Evolutionary conservation across 2,329 filamentous ascomycete species (phyloP).

Genomic region (Aspergillus sp.): DNA sequence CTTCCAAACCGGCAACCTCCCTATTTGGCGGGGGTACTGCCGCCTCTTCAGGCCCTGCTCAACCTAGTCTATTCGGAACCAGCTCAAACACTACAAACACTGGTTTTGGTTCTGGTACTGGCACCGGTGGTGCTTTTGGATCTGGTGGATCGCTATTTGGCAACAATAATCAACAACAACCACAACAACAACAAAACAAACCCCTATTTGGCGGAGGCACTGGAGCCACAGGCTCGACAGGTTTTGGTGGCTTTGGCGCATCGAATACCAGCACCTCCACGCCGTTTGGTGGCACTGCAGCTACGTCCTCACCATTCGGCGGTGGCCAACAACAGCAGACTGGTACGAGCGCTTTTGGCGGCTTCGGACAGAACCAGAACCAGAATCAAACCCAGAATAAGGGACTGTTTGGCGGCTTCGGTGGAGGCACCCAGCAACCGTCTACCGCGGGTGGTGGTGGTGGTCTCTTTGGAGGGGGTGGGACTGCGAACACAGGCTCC

Average conservation of each 20-base stretch:
- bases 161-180: slow-evolving; percentile 31
- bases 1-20: slow-evolving; percentile 42
- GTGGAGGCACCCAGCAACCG: slow-evolving; percentile 44
- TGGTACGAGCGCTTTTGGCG: slow-evolving; percentile 44
- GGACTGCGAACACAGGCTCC: slow-evolving; percentile 25
- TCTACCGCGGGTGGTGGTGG: slow-evolving; percentile 33
- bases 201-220: slow-evolving; percentile 31
- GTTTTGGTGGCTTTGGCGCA: slow-evolving; percentile 35
- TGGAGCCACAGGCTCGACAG: slow-evolving; percentile 30
- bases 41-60: slow-evolving; percentile 28
- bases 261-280: slow-evolving; percentile 38
- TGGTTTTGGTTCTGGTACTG: slow-evolving; percentile 20
- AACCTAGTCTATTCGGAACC: slow-evolving; percentile 39
- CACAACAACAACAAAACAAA: slow-evolving; percentile 32
- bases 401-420: slow-evolving; percentile 41
- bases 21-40: slow-evolving; percentile 33
- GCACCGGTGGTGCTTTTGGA: slow-evolving; percentile 32
- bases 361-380: slow-evolving; percentile 38
- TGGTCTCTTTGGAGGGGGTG: slow-evolving; percentile 45
- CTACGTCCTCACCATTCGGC: slow-evolving; percentile 35
- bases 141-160: slow-evolving; percentile 46
- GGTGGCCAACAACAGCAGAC: slow-evolving; percentile 26
- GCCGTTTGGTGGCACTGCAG: slow-evolving; percentile 36
- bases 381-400: slow-evolving; percentile 42
- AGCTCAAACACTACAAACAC: slow-evolving; percentile 19